Conservation (phyloP, 2,329 filamentous ascomycete genomes). For the Colletotrichum sp. region DNA sequence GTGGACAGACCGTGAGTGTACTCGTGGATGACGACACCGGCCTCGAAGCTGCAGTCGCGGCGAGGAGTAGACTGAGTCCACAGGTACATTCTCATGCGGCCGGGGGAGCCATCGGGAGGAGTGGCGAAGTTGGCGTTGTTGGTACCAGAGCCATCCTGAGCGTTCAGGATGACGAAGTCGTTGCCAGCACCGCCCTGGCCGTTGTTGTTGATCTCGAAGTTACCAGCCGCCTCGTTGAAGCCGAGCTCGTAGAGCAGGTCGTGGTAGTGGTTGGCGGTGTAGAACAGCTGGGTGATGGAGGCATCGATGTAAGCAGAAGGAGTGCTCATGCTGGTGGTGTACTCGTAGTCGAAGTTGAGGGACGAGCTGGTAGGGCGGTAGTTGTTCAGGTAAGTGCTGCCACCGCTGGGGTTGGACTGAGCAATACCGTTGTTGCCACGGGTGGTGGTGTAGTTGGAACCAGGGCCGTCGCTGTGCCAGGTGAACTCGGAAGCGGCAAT, state of each 20-base stretch:
- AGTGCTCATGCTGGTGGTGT: constrained; percentile 31
- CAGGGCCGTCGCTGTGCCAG: constrained; percentile 52
- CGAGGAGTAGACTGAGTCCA: constrained; percentile 53
- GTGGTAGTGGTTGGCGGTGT: constrained; percentile 60
- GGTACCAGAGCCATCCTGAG: constrained; percentile 52
- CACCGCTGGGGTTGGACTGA: constrained; percentile 51
- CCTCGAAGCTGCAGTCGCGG: constrained; percentile 63
- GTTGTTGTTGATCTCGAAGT: constrained; percentile 59
- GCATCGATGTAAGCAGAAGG: constrained; percentile 49
- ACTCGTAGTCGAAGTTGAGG: constrained; percentile 47
- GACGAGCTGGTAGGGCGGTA: constrained; percentile 45
- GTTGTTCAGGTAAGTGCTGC: constrained; percentile 26
- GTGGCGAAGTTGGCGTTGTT: constrained; percentile 61
- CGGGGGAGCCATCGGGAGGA: constrained; percentile 47
- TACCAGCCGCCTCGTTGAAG: constrained; percentile 58
- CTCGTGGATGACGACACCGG: constrained; percentile 65
- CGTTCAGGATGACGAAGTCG: constrained; percentile 55
- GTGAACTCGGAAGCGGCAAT: constrained; percentile 46
- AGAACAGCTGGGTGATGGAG: constrained; percentile 59
- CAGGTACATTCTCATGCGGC: constrained; percentile 60
- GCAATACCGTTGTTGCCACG: constrained; percentile 60
- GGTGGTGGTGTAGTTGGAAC: constrained; percentile 48
- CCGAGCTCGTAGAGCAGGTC: constrained; percentile 59
- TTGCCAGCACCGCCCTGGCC: constrained; percentile 49
- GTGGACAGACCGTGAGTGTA: constrained; percentile 61